Conservation (phyloP, 1,139 yeast species). For the Magnusiomyces tetraspermus region DNA sequence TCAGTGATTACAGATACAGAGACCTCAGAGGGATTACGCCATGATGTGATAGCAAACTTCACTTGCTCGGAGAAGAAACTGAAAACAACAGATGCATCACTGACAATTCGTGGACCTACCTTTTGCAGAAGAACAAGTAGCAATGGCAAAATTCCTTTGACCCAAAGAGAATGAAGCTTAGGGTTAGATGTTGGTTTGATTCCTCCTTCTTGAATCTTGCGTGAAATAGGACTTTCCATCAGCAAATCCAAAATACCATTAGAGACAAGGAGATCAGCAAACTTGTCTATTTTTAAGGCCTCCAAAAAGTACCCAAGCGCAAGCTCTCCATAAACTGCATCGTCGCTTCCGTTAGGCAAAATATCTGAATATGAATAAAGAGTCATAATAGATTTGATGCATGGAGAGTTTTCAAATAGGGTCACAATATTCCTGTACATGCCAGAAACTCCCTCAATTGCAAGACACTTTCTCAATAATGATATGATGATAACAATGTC, state of each 20-base stretch:
- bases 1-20: constrained; percentile 64
- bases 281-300: constrained; percentile 48
- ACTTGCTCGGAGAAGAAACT: constrained; percentile 60
- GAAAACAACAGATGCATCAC: constrained; percentile 58
- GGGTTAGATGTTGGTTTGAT: constrained; percentile 43
- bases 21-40: constrained; percentile 59
- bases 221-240: constrained; percentile 66
- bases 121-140: constrained; percentile 50
- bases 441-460: constrained; percentile 42
- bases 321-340: constrained; percentile 58
- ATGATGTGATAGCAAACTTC: constrained; percentile 48
- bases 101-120: constrained; percentile 53
- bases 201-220: constrained; percentile 56
- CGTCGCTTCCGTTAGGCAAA: constrained; percentile 40
- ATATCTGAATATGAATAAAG: constrained; percentile 55
- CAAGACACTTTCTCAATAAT: constrained; percentile 49
- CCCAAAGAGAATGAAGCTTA: constrained; percentile 67
- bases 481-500: constrained; percentile 59
- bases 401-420: constrained; percentile 48
- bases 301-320: constrained; percentile 63
- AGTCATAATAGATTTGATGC: constrained; percentile 53
- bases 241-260: constrained; percentile 62
- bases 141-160: constrained; percentile 67
- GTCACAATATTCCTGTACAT: constrained; percentile 46
- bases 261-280: constrained; percentile 58